Conservation (phyloP, 164 flowering plant genomes). For the Dillenia turbinata region DNA sequence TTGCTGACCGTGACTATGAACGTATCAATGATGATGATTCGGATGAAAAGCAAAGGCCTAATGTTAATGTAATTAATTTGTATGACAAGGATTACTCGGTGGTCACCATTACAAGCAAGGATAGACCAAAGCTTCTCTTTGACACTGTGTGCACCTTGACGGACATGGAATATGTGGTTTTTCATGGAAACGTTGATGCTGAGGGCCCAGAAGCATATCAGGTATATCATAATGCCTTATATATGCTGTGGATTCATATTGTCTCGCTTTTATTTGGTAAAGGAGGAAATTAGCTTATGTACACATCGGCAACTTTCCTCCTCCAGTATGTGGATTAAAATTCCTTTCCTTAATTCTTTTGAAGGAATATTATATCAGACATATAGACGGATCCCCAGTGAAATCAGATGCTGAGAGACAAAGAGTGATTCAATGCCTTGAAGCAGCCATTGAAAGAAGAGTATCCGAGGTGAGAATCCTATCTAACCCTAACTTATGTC, state of each 20-base stretch:
- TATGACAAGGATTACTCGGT: conserved; percentile 76
- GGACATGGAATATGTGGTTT: conserved; percentile 94
- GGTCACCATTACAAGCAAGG: conserved; percentile 68
- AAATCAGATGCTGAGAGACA: conserved; percentile 80
- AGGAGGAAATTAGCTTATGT: too few relatives aligned
- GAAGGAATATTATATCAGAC: conserved; percentile 78
- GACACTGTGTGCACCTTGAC: conserved; percentile 90
- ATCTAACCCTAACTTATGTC: neutral
- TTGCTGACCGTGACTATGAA: conserved; percentile 82
- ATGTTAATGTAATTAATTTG: conserved; percentile 73
- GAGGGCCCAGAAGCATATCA: conserved; percentile 78
- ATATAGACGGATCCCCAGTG: conserved; percentile 73
- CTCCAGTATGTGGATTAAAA: too few relatives aligned
- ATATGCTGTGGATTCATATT: neutral
- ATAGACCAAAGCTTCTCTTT: conserved; percentile 85
- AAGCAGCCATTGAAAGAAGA: conserved; percentile 94
- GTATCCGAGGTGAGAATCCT: conserved; percentile 68
- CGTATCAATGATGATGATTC: conserved; percentile 24
- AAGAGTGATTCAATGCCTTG: conserved; percentile 73
- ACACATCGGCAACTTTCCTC: too few relatives aligned
- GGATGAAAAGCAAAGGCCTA: conserved; percentile 51
- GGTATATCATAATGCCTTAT: conserved; percentile 28
- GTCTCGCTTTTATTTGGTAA: neutral
- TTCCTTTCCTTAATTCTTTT: conserved; percentile 10
- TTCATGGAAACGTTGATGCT: conserved; percentile 76